phyloP scores from a whole-genome alignment of 2,329 filamentous ascomycete genomes.

The Nemania abortiva region DNA sequence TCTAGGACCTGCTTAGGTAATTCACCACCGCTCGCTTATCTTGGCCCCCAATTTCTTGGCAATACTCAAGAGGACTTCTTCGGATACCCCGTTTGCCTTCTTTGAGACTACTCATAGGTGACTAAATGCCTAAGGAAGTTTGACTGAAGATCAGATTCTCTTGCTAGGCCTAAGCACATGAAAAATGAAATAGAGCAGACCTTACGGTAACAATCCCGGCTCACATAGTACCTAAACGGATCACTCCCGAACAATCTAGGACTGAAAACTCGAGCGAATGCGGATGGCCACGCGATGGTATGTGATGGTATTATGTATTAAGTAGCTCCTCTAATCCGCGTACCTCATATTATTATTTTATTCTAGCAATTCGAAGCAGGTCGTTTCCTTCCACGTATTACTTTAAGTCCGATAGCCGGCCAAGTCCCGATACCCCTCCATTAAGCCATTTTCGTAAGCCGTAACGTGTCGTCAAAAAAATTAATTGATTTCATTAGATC shows the following conservation, averaged over 20 bases:
- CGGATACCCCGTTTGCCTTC: not conserved
- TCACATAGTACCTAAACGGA: not conserved
- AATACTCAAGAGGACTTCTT: not conserved
- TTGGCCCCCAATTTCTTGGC: constrained; percentile 26
- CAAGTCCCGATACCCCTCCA: not conserved
- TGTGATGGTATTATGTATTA: constrained; percentile 21
- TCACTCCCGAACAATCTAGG: not conserved
- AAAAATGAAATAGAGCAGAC: no score
- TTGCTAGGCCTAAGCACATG: not conserved
- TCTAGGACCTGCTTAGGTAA: constrained; percentile 1
- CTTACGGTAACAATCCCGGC: not conserved
- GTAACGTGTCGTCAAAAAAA: constrained; percentile 5
- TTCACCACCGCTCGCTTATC: not conserved
- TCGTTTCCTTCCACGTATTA: constrained; percentile 27
- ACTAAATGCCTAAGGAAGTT: not conserved
- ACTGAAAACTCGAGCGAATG: not conserved
- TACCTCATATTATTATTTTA: not conserved
- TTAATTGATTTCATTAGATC: constrained; percentile 13
- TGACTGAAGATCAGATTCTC: not conserved
- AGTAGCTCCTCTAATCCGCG: constrained; percentile 2
- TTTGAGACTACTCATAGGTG: not conserved
- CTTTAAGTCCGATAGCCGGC: constrained; percentile 1
- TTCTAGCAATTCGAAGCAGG: not conserved
- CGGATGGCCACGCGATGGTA: no score
- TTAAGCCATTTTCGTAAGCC: constrained; percentile 13